phyloP scores from a whole-genome alignment of 495 filamentous ascomycete species.

The Hypoxylon subgilvum region DNA sequence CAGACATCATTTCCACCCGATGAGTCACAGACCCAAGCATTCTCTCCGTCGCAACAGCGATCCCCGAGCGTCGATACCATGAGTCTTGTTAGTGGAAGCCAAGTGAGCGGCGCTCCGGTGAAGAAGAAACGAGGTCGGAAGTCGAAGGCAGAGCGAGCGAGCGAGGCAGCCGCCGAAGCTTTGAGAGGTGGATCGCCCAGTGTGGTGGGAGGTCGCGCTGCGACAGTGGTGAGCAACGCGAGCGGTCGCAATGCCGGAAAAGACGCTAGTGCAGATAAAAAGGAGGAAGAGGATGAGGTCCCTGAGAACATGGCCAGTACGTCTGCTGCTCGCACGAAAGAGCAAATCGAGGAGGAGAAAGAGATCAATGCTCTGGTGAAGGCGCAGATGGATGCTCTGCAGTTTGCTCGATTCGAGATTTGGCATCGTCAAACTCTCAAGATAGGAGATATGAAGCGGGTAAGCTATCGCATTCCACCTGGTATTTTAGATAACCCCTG shows the following conservation, averaged over 20 bases:
- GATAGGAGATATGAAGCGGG: conserved; percentile 56
- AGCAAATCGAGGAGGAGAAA: conserved; percentile 73
- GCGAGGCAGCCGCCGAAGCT: conserved; percentile 56
- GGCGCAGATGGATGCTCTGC: conserved; percentile 68
- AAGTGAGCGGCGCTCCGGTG: conserved; percentile 58
- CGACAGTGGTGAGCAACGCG: conserved; percentile 55
- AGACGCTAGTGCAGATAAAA: conserved; percentile 63
- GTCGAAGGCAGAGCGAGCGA: conserved; percentile 63
- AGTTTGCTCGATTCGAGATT: conserved; percentile 74
- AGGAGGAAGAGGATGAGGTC: conserved; percentile 69
- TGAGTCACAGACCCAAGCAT: conserved; percentile 50
- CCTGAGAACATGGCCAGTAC: conserved; percentile 64
- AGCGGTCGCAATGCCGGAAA: conserved; percentile 39
- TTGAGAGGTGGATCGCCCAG: conserved; percentile 45
- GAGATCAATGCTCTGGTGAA: conserved; percentile 66
- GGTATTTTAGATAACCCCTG: not conserved
- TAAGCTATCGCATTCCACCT: conserved; percentile 37
- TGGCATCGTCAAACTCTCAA: conserved; percentile 73
- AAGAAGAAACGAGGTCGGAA: conserved; percentile 71
- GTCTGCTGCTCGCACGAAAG: conserved; percentile 61
- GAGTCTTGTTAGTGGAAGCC: conserved; percentile 72
- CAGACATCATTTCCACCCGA: conserved; percentile 86
- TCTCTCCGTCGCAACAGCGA: conserved; percentile 55
- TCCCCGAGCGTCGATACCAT: conserved; percentile 70
- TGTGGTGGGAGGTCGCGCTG: conserved; percentile 55